A percentile compares a stretch with the other conserved stretches of the same genome.
These are phyloP conservation scores for Auricularia auricula-judae DNA, from an alignment of 768 basidiomycete species.

Conservation along the genomic window DNA sequence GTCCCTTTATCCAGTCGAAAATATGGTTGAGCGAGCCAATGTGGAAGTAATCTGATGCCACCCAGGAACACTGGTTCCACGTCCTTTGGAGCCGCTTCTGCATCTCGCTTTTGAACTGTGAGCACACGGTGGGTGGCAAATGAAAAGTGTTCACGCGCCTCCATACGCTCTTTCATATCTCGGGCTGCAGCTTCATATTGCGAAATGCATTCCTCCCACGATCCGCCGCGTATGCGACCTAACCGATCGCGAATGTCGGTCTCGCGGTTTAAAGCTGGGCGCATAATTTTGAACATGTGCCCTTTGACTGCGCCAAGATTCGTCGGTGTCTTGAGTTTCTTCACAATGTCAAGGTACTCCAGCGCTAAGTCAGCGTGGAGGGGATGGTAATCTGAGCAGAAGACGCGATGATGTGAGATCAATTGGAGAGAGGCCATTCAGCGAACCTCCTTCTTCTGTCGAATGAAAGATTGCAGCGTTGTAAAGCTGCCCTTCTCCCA, in stretches of 20 bases:
- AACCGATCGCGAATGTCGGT: slow-evolving; percentile 64
- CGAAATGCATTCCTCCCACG: slow-evolving; percentile 21
- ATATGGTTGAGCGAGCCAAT: slow-evolving; percentile 67
- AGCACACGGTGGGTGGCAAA: background rate
- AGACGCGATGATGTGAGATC: slow-evolving; percentile 22
- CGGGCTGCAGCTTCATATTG: slow-evolving; percentile 42
- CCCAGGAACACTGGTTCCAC: background rate
- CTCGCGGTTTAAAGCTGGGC: slow-evolving; percentile 57
- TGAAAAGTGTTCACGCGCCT: slow-evolving; percentile 23
- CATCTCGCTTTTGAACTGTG: slow-evolving; percentile 32
- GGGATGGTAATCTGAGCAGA: slow-evolving; percentile 28
- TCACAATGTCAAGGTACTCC: slow-evolving; percentile 79
- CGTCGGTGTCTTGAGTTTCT: slow-evolving; percentile 58
- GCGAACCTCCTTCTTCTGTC: background rate
- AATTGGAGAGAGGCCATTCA: slow-evolving; percentile 18
- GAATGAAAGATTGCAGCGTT: slow-evolving; percentile 67
- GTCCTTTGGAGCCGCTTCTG: slow-evolving; percentile 21
- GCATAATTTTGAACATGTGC: slow-evolving; percentile 87
- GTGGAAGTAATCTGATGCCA: slow-evolving; percentile 45
- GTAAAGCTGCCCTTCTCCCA: slow-evolving; percentile 88
- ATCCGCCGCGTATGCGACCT: slow-evolving; percentile 33
- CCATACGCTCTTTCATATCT: slow-evolving; percentile 51
- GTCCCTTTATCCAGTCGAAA: slow-evolving; percentile 24
- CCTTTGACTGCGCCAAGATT: slow-evolving; percentile 70
- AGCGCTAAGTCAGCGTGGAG: slow-evolving; percentile 58